Conservation (phyloP, 75 land plant species). For the Cunninghamia lanceolata region DNA sequence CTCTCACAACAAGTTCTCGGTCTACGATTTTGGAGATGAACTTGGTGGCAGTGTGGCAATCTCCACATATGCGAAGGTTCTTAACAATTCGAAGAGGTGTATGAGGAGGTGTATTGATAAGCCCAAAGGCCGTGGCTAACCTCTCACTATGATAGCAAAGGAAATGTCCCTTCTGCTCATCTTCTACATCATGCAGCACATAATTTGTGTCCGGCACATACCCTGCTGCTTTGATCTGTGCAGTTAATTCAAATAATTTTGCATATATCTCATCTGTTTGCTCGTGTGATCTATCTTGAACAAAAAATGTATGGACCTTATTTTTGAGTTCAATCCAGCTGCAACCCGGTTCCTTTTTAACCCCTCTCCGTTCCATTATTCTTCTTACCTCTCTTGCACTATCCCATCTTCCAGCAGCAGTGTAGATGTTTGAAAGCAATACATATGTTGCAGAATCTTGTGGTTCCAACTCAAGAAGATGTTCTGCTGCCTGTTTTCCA, state of each 20-base stretch:
- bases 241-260: conserved; percentile 32
- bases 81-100: background rate
- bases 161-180: background rate
- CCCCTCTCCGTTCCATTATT: conserved; percentile 28
- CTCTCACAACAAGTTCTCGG: conserved; percentile 3
- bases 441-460: conserved; percentile 47
- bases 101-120: background rate
- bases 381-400: conserved; percentile 28
- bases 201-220: background rate
- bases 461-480: conserved; percentile 30
- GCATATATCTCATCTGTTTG: conserved; percentile 31
- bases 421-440: conserved; percentile 41
- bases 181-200: background rate
- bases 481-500: conserved; percentile 21
- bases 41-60: conserved; percentile 1
- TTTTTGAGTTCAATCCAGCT: conserved; percentile 60
- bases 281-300: conserved; percentile 33
- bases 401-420: conserved; percentile 30
- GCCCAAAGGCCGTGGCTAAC: background rate
- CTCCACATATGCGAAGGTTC: background rate
- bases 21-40: background rate
- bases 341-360: conserved; percentile 44
- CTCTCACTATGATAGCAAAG: conserved; percentile 5
- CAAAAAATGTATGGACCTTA: conserved; percentile 36
- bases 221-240: conserved; percentile 11